phyloP scores from a whole-genome alignment of 768 basidiomycete species.

The Collybia sp. region DNA sequence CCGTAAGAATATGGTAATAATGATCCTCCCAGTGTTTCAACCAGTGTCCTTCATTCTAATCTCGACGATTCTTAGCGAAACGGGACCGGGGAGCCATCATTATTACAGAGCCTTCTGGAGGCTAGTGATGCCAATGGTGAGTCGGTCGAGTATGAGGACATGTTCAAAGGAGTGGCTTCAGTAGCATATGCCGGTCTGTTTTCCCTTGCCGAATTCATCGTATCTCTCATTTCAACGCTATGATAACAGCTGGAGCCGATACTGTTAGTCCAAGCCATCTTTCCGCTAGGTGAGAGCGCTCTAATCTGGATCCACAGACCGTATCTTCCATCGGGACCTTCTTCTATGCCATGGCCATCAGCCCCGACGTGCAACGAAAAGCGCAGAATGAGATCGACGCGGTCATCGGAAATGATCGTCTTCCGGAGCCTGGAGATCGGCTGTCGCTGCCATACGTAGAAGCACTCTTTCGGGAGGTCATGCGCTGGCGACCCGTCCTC shows the following conservation, averaged over 20 bases:
- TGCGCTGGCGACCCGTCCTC: slow-evolving; percentile 30
- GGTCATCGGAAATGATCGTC: slow-evolving; percentile 28
- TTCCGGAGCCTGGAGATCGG: slow-evolving; percentile 33
- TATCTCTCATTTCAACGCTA: not conserved
- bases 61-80: not conserved
- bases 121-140: not conserved
- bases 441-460: slow-evolving; percentile 32
- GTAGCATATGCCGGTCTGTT: slow-evolving; percentile 10
- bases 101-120: slow-evolving; percentile 8
- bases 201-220: not conserved
- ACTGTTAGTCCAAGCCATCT: not conserved
- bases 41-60: not conserved
- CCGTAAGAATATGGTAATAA: slow-evolving; percentile 8
- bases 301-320: not conserved
- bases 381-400: slow-evolving; percentile 36
- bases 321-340: slow-evolving; percentile 10
- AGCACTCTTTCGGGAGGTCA: slow-evolving; percentile 32
- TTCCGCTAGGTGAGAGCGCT: not conserved
- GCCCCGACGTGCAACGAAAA: slow-evolving; percentile 13
- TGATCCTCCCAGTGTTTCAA: not conserved
- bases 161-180: slow-evolving; percentile 9
- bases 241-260: not conserved
- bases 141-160: slow-evolving; percentile 2
- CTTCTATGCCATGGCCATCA: slow-evolving; percentile 15
- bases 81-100: slow-evolving; percentile 3